A percentile compares a stretch with the other conserved stretches of the same genome.
Evolutionary conservation across 176 grass and related monocot species (phyloP).

Genomic region (Aegilops bicornis): DNA sequence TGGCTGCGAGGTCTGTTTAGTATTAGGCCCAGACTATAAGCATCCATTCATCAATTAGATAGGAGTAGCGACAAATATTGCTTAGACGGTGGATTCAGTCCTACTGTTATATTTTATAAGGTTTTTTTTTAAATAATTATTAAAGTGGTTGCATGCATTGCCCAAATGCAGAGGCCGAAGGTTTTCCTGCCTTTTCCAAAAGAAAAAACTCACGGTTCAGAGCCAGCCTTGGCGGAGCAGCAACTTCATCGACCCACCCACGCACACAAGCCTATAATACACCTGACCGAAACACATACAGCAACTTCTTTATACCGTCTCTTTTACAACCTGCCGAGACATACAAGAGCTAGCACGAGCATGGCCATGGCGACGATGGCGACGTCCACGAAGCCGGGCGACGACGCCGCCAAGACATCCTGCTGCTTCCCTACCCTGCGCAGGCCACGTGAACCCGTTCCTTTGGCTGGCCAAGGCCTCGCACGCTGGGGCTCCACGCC

Average conservation of each 20-base stretch:
- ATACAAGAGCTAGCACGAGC: neutral
- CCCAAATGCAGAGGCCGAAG: too few species aligned
- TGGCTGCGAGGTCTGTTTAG: too few species aligned
- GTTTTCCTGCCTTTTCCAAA: too few species aligned
- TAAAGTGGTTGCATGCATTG: too few species aligned
- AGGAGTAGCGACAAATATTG: too few species aligned
- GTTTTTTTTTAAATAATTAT: too few species aligned
- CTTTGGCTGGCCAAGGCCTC: slow-evolving; percentile 56
- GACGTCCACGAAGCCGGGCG: neutral
- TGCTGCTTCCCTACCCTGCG: slow-evolving; percentile 64
- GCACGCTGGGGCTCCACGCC: slow-evolving; percentile 51
- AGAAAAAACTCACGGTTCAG: neutral
- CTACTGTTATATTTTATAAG: too few species aligned
- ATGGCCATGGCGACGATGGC: neutral
- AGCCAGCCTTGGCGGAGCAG: neutral
- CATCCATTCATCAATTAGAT: too few species aligned
- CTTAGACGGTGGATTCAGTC: too few species aligned
- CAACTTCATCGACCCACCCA: neutral
- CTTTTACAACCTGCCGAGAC: too few species aligned
- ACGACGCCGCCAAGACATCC: slow-evolving; percentile 25
- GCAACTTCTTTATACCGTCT: too few species aligned
- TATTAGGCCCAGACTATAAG: too few species aligned
- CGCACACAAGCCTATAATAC: neutral
- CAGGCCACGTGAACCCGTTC: slow-evolving; percentile 77
- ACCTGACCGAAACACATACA: neutral